Evolutionary conservation across 2,329 filamentous ascomycete genomes (phyloP).

Genomic region (Trichoderma gracile): DNA sequence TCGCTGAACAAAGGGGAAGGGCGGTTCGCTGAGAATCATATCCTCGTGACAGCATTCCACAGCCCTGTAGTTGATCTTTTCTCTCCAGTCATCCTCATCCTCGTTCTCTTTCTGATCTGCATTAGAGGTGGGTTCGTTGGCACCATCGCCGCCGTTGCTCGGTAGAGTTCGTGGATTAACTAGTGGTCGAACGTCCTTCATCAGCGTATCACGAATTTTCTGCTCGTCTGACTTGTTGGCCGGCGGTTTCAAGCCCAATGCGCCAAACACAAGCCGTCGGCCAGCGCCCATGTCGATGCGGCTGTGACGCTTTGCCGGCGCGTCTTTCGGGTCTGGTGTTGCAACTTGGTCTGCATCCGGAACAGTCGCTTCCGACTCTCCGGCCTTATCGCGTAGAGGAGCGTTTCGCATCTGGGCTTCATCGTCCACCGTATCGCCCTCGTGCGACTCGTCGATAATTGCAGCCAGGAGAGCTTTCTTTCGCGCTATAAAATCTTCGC

Average conservation of each 20-base stretch:
- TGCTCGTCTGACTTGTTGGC: conserved; percentile 69
- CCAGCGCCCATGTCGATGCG: conserved; percentile 57
- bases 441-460: conserved; percentile 28
- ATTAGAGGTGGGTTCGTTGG: conserved; percentile 6
- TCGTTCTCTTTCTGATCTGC: conserved; percentile 33
- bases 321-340: neutral
- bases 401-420: neutral
- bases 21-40: conserved; percentile 69
- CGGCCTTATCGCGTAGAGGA: neutral
- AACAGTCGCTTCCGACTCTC: neutral
- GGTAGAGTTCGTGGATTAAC: conserved; percentile 40
- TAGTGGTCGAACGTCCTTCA: conserved; percentile 52
- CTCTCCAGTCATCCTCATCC: conserved; percentile 67
- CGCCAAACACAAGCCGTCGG: conserved; percentile 69
- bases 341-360: neutral
- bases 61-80: conserved; percentile 71
- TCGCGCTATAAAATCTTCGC: conserved; percentile 40
- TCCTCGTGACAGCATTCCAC: conserved; percentile 80
- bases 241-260: conserved; percentile 68
- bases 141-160: neutral
- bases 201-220: conserved; percentile 59
- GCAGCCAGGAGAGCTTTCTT: conserved; percentile 44
- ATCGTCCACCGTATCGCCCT: neutral
- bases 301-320: conserved; percentile 25
- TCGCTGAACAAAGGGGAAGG: conserved; percentile 85